Conservation (phyloP, 2,329 filamentous ascomycete species). For the Exophiala lecanii-corni region DNA sequence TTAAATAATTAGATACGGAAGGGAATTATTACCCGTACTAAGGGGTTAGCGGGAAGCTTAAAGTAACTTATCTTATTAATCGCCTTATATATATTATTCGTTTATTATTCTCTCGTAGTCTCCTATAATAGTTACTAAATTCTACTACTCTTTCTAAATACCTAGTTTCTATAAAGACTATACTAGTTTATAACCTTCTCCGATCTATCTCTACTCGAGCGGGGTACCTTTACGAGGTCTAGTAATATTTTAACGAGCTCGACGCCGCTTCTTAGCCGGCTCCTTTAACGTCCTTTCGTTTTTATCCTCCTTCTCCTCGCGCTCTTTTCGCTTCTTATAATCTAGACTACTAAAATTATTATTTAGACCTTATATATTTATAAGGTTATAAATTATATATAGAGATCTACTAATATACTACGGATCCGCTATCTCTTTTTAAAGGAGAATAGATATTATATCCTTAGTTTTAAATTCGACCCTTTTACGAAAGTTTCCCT, state of each 20-base stretch:
- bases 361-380: slow-evolving; percentile 34
- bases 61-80: slow-evolving; percentile 5
- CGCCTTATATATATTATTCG: slow-evolving; percentile 3
- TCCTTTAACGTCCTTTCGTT: slow-evolving; percentile 7
- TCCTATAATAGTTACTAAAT: background rate
- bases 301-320: slow-evolving; percentile 6
- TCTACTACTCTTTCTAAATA: slow-evolving; percentile 3
- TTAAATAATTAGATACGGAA: background rate
- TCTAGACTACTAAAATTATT: slow-evolving; percentile 11
- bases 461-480: slow-evolving; percentile 13
- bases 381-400: slow-evolving; percentile 36
- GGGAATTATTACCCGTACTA: slow-evolving; percentile 2
- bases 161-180: slow-evolving; percentile 5
- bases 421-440: slow-evolving; percentile 5
- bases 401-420: slow-evolving; percentile 7
- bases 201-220: slow-evolving; percentile 7
- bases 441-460: slow-evolving; percentile 5
- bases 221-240: slow-evolving; percentile 5
- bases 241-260: slow-evolving; percentile 5
- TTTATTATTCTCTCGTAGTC: slow-evolving; percentile 3
- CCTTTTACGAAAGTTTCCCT: slow-evolving; percentile 26
- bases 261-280: slow-evolving; percentile 10
- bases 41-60: slow-evolving; percentile 1
- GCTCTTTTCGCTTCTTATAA: slow-evolving; percentile 12
- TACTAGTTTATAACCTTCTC: slow-evolving; percentile 5